A percentile compares a stretch with the other conserved stretches of the same genome.
These are phyloP conservation scores for Lomentospora prolificans DNA, from an alignment of 2,329 filamentous ascomycete genomes.

Conservation along the genomic window DNA sequence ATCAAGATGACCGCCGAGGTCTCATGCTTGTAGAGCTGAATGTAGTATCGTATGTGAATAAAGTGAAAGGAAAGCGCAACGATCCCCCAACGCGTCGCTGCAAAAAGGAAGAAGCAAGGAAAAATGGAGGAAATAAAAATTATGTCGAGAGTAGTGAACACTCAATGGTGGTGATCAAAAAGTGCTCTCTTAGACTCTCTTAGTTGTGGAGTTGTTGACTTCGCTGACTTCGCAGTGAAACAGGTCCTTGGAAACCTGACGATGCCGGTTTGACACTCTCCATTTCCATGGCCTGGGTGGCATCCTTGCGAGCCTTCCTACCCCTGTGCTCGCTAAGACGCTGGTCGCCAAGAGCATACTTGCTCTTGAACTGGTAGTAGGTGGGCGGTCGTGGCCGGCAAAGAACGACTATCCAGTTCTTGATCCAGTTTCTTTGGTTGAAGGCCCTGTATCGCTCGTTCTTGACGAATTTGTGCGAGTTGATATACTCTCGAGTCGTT, in stretches of 20 bases:
- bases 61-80: not conserved
- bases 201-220: not conserved
- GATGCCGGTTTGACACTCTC: conserved; percentile 44
- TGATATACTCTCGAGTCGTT: conserved; percentile 92
- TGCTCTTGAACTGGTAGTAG: conserved; percentile 77
- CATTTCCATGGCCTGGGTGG: conserved; percentile 59
- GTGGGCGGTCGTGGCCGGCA: conserved; percentile 77
- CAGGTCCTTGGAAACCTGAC: conserved; percentile 44
- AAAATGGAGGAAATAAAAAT: not conserved
- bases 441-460: conserved; percentile 87
- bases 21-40: not conserved
- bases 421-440: conserved; percentile 62
- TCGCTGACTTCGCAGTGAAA: conserved; percentile 26
- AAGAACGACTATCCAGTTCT: conserved; percentile 75
- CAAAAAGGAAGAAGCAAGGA: not conserved
- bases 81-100: not conserved
- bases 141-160: not conserved
- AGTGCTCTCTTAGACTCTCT: not conserved
- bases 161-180: not conserved
- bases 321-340: conserved; percentile 50
- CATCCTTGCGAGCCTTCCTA: conserved; percentile 32
- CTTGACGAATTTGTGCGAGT: conserved; percentile 89
- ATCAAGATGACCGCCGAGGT: not conserved
- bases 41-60: not conserved
- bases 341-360: conserved; percentile 73